Base-by-base conservation (phyloP, 495 filamentous ascomycete species). In the Aspergillus olivimuriae region DNA sequence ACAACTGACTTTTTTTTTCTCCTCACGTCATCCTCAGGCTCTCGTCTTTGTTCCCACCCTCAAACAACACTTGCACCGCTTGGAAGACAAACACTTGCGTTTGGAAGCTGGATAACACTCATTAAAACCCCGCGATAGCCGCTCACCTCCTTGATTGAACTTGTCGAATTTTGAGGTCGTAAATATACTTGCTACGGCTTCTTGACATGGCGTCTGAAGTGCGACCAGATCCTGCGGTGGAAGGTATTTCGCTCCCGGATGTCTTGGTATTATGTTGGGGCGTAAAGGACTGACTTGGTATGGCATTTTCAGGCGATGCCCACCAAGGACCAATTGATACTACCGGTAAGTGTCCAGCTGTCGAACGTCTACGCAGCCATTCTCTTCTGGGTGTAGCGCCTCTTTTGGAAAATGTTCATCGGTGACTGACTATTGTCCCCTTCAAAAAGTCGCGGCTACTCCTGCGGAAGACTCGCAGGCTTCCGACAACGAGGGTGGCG, bases 401-500 rank as follows among this genome's bases (percentile, higher is more conserved):
- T 34, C 12, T 6, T 34, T 1, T 9, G 41, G 18, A 19, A 28
- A 15, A 19, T 5, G 14, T 24, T 6, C 20, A 38, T 19, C 35
- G 14, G 15, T 32, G 12, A 1, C 15, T 34, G 31, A 34, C 44
- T 35, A 41, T 43, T n/a, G n/a, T n/a, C n/a, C n/a, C n/a, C n/a
- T n/a, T n/a, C n/a, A n/a, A n/a, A n/a, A n/a, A n/a, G n/a, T n/a
- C n/a, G n/a, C n/a, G n/a, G n/a, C n/a, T n/a, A n/a, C n/a, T n/a
- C n/a, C n/a, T n/a, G n/a, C 53, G 17, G 62, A 61, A 44, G 56
- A 61, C 19, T 51, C 57, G 34, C 57, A 58, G 38, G 55, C 52
- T 20, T 73, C 68, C 39, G 74, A 77, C 51, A 72, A 70, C 40
- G 72, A 75, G 21, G 54, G 63, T 31, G 66, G 75, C 48, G 77